Percentiles rank a stretch among this genome's conserved stretches.
These are phyloP conservation scores for Chlorella ohadii DNA, from an alignment of 139 green algal species.

Conservation along the genomic window DNA sequence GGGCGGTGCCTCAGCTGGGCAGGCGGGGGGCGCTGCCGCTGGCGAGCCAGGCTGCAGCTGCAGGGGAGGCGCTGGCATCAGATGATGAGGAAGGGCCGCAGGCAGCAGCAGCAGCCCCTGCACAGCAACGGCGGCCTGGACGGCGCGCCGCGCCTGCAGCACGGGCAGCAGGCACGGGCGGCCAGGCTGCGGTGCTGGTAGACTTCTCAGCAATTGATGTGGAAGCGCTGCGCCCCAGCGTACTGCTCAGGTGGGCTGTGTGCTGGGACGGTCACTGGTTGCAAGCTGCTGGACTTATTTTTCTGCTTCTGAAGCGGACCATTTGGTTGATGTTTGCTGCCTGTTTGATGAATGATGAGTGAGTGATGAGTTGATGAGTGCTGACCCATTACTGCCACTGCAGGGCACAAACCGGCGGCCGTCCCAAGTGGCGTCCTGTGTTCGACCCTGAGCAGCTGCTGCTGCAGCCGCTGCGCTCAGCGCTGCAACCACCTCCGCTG, in stretches of 20 bases:
- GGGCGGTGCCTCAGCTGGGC: slow-evolving; percentile 10
- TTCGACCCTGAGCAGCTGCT: slow-evolving; percentile 22
- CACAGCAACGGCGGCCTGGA: not conserved
- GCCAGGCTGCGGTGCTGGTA: not conserved
- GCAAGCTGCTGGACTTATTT: too few species aligned
- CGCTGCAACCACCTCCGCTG: not conserved
- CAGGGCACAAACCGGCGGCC: not conserved
- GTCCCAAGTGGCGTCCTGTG: slow-evolving; percentile 17
- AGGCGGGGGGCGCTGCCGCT: not conserved
- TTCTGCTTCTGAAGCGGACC: too few species aligned
- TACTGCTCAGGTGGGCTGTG: slow-evolving; percentile 9
- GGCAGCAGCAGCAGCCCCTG: not conserved
- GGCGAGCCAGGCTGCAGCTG: not conserved
- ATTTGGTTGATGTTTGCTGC: too few species aligned
- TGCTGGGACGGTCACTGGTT: not conserved
- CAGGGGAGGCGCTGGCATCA: not conserved
- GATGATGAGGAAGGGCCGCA: not conserved
- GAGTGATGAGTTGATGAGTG: too few species aligned
- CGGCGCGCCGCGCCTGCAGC: not conserved
- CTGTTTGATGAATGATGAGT: too few species aligned
- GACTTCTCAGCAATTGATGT: slow-evolving; percentile 6
- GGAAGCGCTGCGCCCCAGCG: not conserved
- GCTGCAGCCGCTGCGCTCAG: not conserved
- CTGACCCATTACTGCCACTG: not conserved
- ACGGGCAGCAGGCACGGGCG: not conserved